A percentile compares a stretch with the other conserved stretches of the same genome.
Conservation (phyloP, 345 rosid genomes). For the Sapria himalayana region DNA sequence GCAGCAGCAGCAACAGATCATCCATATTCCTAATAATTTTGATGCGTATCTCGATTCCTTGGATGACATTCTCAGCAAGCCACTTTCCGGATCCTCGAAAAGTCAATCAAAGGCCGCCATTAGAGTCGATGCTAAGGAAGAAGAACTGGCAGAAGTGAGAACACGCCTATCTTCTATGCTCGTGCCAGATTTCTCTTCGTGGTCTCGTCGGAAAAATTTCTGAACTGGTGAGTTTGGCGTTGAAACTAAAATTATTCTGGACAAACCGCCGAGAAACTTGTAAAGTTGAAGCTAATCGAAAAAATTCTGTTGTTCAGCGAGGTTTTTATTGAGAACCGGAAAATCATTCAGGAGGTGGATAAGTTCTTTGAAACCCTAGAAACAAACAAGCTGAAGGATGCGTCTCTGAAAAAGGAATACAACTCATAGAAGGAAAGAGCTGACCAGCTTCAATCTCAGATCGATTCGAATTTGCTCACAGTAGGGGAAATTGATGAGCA, state of each 20-base stretch:
- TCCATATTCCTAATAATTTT: too few relatives aligned
- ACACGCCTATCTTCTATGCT: slow-evolving; percentile 35
- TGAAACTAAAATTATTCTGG: slow-evolving; percentile 32
- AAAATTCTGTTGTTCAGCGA: slow-evolving; percentile 39
- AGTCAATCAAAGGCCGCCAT: too few relatives aligned
- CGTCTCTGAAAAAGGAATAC: slow-evolving; percentile 37
- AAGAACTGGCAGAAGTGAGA: slow-evolving; percentile 33
- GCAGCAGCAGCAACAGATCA: too few relatives aligned
- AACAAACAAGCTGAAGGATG: slow-evolving; percentile 29
- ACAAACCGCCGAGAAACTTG: slow-evolving; percentile 38
- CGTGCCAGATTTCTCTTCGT: slow-evolving; percentile 35
- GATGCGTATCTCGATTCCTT: too few relatives aligned
- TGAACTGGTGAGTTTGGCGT: slow-evolving; percentile 24
- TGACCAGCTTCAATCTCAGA: slow-evolving; percentile 23
- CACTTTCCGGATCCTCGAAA: too few relatives aligned
- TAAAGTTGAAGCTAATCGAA: slow-evolving; percentile 39
- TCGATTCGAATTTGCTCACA: slow-evolving; percentile 17
- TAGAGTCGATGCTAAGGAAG: slow-evolving; percentile 13
- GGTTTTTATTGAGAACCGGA: slow-evolving; percentile 32
- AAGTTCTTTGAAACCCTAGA: slow-evolving; percentile 25
- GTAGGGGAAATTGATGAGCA: slow-evolving; percentile 38
- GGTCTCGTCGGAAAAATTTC: slow-evolving; percentile 22
- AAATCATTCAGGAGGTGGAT: slow-evolving; percentile 19
- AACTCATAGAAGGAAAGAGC: slow-evolving; percentile 31
- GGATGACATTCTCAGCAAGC: too few relatives aligned